Conservation (phyloP, 495 filamentous ascomycete species). For the Clavariopsis aquatica region DNA sequence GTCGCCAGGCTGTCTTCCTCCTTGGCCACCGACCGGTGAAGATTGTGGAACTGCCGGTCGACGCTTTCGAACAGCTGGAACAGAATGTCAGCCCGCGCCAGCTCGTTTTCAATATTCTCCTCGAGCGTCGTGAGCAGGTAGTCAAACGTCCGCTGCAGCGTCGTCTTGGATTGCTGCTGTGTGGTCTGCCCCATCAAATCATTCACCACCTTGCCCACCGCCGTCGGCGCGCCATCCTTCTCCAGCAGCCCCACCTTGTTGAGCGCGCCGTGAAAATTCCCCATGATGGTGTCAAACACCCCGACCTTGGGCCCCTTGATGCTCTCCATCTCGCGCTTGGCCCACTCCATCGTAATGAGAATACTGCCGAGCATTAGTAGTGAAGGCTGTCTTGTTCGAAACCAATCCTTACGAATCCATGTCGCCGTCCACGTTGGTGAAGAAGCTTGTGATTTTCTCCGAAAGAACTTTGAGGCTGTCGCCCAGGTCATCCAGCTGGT, state of each 20-base stretch:
- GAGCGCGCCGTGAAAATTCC: conserved; percentile 78
- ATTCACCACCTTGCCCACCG: conserved; percentile 63
- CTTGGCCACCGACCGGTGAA: conserved; percentile 81
- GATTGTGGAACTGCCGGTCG: conserved; percentile 83
- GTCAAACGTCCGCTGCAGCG: conserved; percentile 81
- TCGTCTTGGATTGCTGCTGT: conserved; percentile 73
- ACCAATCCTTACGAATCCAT: conserved; percentile 63
- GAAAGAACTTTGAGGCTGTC: conserved; percentile 79
- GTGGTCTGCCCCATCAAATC: conserved; percentile 76
- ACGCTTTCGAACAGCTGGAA: conserved; percentile 84
- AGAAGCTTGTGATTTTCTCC: conserved; percentile 81
- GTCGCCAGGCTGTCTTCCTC: conserved; percentile 78
- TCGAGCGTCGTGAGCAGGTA: conserved; percentile 86
- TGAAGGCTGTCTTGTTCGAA: not conserved
- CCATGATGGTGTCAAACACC: conserved; percentile 65
- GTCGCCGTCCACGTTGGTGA: conserved; percentile 87
- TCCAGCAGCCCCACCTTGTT: conserved; percentile 68
- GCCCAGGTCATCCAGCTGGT: conserved; percentile 77
- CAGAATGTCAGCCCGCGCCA: conserved; percentile 71
- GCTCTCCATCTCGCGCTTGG: conserved; percentile 70
- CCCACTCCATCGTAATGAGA: conserved; percentile 93
- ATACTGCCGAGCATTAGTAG: conserved; percentile 54
- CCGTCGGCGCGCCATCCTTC: conserved; percentile 61
- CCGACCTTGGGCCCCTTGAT: conserved; percentile 57
- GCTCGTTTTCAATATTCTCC: conserved; percentile 80